Conservation (phyloP, 106 monocot genomes). For the Agapanthus africanus region DNA sequence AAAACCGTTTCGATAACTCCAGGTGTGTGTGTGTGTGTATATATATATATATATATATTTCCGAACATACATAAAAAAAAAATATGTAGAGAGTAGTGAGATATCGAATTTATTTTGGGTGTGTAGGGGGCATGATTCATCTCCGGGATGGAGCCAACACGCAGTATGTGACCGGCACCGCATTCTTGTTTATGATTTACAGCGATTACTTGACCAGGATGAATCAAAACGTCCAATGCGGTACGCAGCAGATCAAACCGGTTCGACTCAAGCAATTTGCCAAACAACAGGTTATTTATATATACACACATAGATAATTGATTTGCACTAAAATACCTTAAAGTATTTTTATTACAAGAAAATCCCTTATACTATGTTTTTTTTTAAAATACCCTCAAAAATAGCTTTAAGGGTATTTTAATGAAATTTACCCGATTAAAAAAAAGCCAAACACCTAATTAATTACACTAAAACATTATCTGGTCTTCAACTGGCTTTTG, state of each 20-base stretch:
- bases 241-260: conserved; percentile 34
- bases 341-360: too few relatives aligned
- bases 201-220: conserved; percentile 49
- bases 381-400: neutral
- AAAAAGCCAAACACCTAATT: too few relatives aligned
- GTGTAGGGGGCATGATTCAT: conserved; percentile 75
- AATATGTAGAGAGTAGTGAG: too few relatives aligned
- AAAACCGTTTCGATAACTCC: conserved; percentile 59
- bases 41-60: too few relatives aligned
- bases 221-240: conserved; percentile 53
- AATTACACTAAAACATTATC: neutral
- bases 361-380: neutral
- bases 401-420: too few relatives aligned
- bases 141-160: conserved; percentile 92
- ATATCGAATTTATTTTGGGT: neutral
- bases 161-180: conserved; percentile 71
- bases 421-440: too few relatives aligned
- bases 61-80: too few relatives aligned
- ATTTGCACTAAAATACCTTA: too few relatives aligned
- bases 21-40: conserved; percentile 71
- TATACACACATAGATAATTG: too few relatives aligned
- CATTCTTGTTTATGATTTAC: conserved; percentile 67
- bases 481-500: neutral
- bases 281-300: conserved; percentile 69
- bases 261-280: conserved; percentile 61